Evolutionary conservation across 1,284 basidiomycete genomes (phyloP).

Genomic region (Rugosomyces carneus): DNA sequence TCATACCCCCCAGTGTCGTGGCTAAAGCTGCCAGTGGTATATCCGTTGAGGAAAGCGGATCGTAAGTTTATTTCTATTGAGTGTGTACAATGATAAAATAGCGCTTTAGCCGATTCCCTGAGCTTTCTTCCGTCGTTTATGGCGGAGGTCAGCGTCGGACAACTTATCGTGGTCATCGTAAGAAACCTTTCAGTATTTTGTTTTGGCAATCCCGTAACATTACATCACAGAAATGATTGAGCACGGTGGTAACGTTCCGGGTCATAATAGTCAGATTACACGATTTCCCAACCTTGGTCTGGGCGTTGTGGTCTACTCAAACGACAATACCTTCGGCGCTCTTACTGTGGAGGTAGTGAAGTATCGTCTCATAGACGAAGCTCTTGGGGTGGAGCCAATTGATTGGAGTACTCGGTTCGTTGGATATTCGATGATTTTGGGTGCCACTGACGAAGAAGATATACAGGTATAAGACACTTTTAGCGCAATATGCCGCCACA

Average conservation of each 20-base stretch:
- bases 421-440: neutral
- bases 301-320: constrained; percentile 28
- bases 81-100: too few relatives aligned
- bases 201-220: neutral
- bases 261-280: constrained; percentile 25
- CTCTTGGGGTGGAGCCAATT: constrained; percentile 19
- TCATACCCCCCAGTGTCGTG: constrained; percentile 24
- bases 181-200: neutral
- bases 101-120: constrained; percentile 12
- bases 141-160: constrained; percentile 27
- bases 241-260: constrained; percentile 22
- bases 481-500: neutral
- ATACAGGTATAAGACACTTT: constrained; percentile 6
- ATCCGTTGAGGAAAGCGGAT: neutral
- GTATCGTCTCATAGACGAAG: constrained; percentile 17
- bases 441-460: neutral
- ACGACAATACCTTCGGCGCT: constrained; percentile 24
- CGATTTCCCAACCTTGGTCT: constrained; percentile 22
- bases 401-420: constrained; percentile 18
- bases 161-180: constrained; percentile 25
- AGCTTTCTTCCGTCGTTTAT: constrained; percentile 20
- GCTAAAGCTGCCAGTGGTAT: constrained; percentile 22
- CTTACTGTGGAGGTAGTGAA: constrained; percentile 19
- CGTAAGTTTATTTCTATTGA: neutral
- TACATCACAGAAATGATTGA: constrained; percentile 19